These are phyloP conservation scores for Leishmania amazonensis DNA, from an alignment of 208 protist genomes.

Conservation along the genomic window DNA sequence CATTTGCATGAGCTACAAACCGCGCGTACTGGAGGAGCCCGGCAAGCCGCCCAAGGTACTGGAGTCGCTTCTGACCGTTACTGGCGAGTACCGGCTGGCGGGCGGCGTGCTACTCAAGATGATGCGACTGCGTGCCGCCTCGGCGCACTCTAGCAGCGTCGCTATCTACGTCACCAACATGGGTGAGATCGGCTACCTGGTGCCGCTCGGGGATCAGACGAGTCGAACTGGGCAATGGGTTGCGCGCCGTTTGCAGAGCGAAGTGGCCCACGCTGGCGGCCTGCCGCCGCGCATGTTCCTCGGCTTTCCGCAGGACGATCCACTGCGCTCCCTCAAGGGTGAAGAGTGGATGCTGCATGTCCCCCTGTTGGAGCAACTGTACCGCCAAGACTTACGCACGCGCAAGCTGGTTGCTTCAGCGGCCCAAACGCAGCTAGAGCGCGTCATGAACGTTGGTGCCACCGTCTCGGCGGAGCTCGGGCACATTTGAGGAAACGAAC, in stretches of 20 bases:
- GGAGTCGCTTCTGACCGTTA: constrained; percentile 71
- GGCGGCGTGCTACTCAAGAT: constrained; percentile 64
- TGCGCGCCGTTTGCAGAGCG: constrained; percentile 58
- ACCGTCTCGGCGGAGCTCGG: constrained; percentile 57
- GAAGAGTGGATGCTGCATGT: constrained; percentile 69
- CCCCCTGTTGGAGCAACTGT: constrained; percentile 58
- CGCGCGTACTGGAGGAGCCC: constrained; percentile 45
- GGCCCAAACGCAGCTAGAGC: constrained; percentile 74
- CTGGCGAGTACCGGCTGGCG: constrained; percentile 78
- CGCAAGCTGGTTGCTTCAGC: constrained; percentile 64
- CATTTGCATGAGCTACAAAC: constrained; percentile 74
- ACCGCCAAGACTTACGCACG: constrained; percentile 53
- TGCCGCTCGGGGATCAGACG: constrained; percentile 73
- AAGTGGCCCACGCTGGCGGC: constrained; percentile 64
- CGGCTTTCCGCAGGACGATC: constrained; percentile 60
- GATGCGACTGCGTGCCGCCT: constrained; percentile 57
- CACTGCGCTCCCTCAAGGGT: constrained; percentile 44
- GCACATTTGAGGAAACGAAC: constrained; percentile 24
- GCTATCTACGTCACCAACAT: constrained; percentile 79
- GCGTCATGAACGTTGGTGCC: constrained; percentile 63
- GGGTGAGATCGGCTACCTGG: constrained; percentile 82
- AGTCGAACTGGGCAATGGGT: constrained; percentile 74
- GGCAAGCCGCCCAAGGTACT: constrained; percentile 40
- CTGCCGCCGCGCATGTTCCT: constrained; percentile 83
- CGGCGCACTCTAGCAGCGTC: constrained; percentile 31